Evolutionary conservation across 2,329 filamentous ascomycete species (phyloP).

Genomic region (Diaporthe vexans): DNA sequence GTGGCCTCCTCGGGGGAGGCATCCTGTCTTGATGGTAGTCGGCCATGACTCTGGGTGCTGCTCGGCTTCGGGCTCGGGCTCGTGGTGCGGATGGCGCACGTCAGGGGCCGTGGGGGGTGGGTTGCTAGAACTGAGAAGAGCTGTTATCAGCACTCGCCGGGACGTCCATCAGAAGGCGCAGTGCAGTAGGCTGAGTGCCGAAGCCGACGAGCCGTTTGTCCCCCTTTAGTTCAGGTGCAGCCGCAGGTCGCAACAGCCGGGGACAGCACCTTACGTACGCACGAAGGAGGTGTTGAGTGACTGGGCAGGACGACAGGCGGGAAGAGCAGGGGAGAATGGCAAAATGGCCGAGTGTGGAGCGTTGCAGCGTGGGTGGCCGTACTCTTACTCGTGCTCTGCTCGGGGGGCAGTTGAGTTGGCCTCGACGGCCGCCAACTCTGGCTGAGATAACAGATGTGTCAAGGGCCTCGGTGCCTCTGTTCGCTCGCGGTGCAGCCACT

Average conservation of each 20-base stretch:
- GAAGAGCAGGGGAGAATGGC: slow-evolving; percentile 40
- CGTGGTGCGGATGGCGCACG: slow-evolving; percentile 35
- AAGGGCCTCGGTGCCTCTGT: slow-evolving; percentile 27
- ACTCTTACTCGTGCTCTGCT: slow-evolving; percentile 40
- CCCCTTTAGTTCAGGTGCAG: slow-evolving; percentile 31
- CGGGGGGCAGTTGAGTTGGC: slow-evolving; percentile 36
- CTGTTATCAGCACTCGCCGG: slow-evolving; percentile 42
- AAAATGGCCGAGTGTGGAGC: slow-evolving; percentile 41
- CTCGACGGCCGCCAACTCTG: slow-evolving; percentile 44
- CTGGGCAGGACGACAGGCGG: slow-evolving; percentile 26
- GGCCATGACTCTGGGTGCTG: slow-evolving; percentile 62
- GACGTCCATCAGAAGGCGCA: slow-evolving; percentile 38
- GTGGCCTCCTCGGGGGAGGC: slow-evolving; percentile 54
- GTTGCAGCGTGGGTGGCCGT: slow-evolving; percentile 36
- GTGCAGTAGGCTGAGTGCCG: slow-evolving; percentile 16
- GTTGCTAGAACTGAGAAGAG: slow-evolving; percentile 40
- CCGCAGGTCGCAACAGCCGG: slow-evolving; percentile 39
- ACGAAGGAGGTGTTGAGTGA: slow-evolving; percentile 38
- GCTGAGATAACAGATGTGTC: slow-evolving; percentile 41
- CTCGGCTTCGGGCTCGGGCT: slow-evolving; percentile 43
- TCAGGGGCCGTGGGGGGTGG: slow-evolving; percentile 35
- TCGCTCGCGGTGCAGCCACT: slow-evolving; percentile 6
- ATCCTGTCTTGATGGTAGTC: slow-evolving; percentile 71
- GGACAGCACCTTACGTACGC: slow-evolving; percentile 41
- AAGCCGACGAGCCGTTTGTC: slow-evolving; percentile 37